Conservation (phyloP, 2,329 filamentous ascomycete species). For the Nothopassalora personata region DNA sequence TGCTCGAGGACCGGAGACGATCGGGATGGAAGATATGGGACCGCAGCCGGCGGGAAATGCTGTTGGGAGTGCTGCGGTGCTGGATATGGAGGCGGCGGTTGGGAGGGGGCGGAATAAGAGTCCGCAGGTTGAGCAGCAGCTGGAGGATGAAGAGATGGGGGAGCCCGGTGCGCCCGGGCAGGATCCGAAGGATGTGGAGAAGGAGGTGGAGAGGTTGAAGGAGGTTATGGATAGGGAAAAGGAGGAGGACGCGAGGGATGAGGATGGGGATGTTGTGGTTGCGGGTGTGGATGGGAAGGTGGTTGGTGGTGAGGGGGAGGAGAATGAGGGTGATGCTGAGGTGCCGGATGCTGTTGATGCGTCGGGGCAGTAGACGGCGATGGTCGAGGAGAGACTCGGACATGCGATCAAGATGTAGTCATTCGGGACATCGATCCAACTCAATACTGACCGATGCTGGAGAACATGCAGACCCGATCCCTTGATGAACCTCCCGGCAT, state of each 20-base stretch:
- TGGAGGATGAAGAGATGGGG: constrained; percentile 5
- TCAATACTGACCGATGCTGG: no score
- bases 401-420: neutral
- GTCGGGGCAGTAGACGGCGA: neutral
- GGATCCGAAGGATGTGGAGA: constrained; percentile 19
- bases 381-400: neutral
- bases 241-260: constrained; percentile 23
- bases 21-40: constrained; percentile 82
- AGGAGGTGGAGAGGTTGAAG: constrained; percentile 15
- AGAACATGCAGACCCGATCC: no score
- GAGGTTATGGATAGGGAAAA: constrained; percentile 15
- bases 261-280: constrained; percentile 29
- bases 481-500: no score
- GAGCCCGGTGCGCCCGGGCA: constrained; percentile 17
- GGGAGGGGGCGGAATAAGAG: constrained; percentile 30
- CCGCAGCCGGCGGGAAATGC: constrained; percentile 50
- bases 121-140: constrained; percentile 14
- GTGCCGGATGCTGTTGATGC: constrained; percentile 6
- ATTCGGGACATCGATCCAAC: neutral
- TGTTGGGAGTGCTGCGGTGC: constrained; percentile 4
- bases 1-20: constrained; percentile 74
- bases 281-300: constrained; percentile 26
- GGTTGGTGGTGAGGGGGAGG: constrained; percentile 10
- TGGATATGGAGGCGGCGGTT: constrained; percentile 41
- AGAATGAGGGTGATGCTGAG: neutral